phyloP scores from a whole-genome alignment of 139 green algal species.

The Zygnema circumcarinatum region DNA sequence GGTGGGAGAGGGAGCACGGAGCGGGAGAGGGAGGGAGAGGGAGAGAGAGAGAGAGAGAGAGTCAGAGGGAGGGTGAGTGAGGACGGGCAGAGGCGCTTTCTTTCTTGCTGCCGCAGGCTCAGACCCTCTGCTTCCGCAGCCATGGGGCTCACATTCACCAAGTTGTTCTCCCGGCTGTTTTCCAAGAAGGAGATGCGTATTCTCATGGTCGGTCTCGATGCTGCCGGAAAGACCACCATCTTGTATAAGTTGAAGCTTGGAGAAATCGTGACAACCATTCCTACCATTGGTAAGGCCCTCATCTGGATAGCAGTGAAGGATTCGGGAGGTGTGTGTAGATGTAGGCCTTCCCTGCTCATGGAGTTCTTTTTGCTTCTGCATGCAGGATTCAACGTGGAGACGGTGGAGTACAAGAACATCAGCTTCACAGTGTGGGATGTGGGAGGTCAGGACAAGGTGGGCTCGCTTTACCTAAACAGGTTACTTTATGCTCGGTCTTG shows the following conservation, averaged over 20 bases:
- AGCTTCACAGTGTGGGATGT: conserved; percentile 83
- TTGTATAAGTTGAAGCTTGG: conserved; percentile 99
- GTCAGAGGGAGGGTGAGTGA: no score
- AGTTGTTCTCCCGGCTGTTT: conserved; percentile 78
- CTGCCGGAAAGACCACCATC: conserved; percentile 98
- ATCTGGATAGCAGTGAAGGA: neutral
- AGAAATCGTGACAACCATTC: conserved; percentile 88
- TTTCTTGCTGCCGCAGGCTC: no score
- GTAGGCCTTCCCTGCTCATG: neutral
- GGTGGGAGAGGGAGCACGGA: no score
- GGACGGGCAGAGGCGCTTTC: no score
- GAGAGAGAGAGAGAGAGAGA: no score
- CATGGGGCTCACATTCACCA: conserved; percentile 95
- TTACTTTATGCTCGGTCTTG: neutral
- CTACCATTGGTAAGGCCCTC: conserved; percentile 94
- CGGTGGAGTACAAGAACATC: conserved; percentile 96
- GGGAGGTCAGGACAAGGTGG: conserved; percentile 94
- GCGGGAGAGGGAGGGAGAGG: no score
- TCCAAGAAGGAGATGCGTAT: conserved; percentile 93
- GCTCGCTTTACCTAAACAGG: no score
- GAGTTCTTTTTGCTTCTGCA: neutral
- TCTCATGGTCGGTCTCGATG: conserved; percentile 97
- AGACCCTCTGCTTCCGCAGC: no score
- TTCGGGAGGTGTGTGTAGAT: neutral
- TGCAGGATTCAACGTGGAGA: conserved; percentile 93